Base-by-base conservation (phyloP, 2,329 filamentous ascomycete species). In the Ceratocystis ficicola region DNA sequence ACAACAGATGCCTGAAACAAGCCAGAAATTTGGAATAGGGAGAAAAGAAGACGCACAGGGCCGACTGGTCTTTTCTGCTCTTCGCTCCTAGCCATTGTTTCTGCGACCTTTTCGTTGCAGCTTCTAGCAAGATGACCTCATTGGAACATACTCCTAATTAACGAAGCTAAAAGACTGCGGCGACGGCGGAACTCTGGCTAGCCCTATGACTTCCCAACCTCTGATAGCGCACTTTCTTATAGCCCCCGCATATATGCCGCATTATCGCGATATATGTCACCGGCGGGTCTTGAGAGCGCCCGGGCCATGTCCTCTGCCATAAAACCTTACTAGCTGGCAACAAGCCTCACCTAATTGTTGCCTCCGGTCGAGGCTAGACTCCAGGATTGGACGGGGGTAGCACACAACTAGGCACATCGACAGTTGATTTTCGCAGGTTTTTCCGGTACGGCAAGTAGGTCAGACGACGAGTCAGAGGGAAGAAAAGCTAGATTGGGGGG, bases 171-270 rank as follows among this genome's bases (percentile, higher is more conserved):
- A 15, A 10, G 7, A 17, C 28, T 2, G 28, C 28, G 52, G 52
- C 52, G 4, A 59, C n/a, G 52, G 28, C 52, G 52, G 52, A 59
- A 59, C 28, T 17, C 25, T 59, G 8, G 28, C 52, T 59, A 32
- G 52, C 52, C 28, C 52, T 59, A 59, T 59, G 28, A 50, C 46
- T 36, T 36, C 36, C 36, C 36, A 36, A 4, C 36, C 20, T 32
- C 59, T 36, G 15, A 15, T 32, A 57, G 64, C 44, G 55, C 22
- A 22, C 32, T 25, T 61, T 61, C 48, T 36, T 22, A 48, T 32
- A 59, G 52, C 52, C 52, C 28, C 52, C 28, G 52, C 52, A 59
- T 59, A 59, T 59, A 59, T 59, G 52, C 25, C 52, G 52, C 52
- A 30, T 59, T 36, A 59, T 59, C 52, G 15, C 17, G n/a, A 59